Percentiles rank a stretch among this genome's conserved stretches.
Conservation (phyloP, 768 basidiomycete species). For the Auricularia heimuer region DNA sequence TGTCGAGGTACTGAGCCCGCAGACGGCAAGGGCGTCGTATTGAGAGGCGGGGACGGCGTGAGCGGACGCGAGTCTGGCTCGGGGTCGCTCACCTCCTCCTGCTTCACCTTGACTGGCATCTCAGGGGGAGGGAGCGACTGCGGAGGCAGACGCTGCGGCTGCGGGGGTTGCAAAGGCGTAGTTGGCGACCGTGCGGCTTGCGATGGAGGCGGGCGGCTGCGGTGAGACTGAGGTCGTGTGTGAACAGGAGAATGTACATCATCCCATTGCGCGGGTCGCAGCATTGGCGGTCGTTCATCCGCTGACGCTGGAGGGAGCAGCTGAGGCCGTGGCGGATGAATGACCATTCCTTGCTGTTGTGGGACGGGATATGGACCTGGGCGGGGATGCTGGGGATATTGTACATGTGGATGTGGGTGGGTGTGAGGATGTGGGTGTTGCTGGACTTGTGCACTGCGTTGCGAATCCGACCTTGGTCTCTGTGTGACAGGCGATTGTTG, state of each 20-base stretch:
- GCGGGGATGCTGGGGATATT: too few species aligned
- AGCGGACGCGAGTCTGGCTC: too few species aligned
- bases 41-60: too few species aligned
- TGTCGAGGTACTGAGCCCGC: too few species aligned
- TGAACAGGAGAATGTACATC: conserved; percentile 21
- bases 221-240: conserved; percentile 44
- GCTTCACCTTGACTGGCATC: conserved; percentile 28
- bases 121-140: too few species aligned
- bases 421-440: conserved; percentile 47
- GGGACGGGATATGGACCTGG: too few species aligned
- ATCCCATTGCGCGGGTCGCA: conserved; percentile 55
- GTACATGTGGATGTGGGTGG: conserved; percentile 36
- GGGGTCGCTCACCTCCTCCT: too few species aligned
- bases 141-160: too few species aligned
- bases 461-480: background rate
- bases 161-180: too few species aligned
- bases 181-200: too few species aligned
- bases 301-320: background rate
- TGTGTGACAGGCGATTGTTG: too few species aligned
- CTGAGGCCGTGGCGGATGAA: background rate
- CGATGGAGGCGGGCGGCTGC: conserved; percentile 45
- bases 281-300: conserved; percentile 42
- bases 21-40: too few species aligned
- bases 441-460: conserved; percentile 1
- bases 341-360: background rate